Evolutionary conservation across 495 filamentous ascomycete genomes (phyloP), one percentile per base, ranked within the genome.

Genomic region (Penicillium paradoxum): DNA sequence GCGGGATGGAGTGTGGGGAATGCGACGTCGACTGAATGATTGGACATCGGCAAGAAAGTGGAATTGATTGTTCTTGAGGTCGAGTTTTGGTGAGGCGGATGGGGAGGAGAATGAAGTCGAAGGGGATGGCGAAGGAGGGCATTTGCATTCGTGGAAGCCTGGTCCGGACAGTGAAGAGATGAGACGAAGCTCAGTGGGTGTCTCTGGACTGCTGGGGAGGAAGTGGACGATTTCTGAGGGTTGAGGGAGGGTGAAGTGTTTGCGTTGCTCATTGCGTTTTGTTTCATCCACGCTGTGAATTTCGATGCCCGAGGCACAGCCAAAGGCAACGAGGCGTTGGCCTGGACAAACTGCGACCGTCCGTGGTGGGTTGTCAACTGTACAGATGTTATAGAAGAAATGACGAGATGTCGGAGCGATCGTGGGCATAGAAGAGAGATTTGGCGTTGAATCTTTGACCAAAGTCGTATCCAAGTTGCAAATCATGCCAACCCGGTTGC

Each of bases 311-410:
- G 74, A 72, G 19, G 75, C 73, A 44, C 81, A 88, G 15, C 87
- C 86, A 70, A 89, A 89, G 2, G 86, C 87, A 11, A 88, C 79
- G 58, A 83, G 87, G 17, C 78, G 77, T 27, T 83, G 76, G 27
- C 83, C 80, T 10, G 86, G 87, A 52, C 82, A 88, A 43, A 90
- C 79, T 1, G 86, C 82, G 5, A 90, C 79, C 10, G 80, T 84
- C 47, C 79, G 77, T 5, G 87, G 86, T 17, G 81, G 81, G 52
- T 88, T 81, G 49, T 87, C 79, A 9, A 78, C 72, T 1, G 79
- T 83, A 63, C 86, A 87, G 38, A 90, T 53, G 50, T 86, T 76
- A 21, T 76, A 71, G 54, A 83, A 58, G 76, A 73, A 59, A 53
- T 77, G 55, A 33, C 66, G 56, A 53, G 69, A 60, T 2, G 49